These are phyloP conservation scores for Scopulariopsis brevicaulis DNA, from an alignment of 2,329 filamentous ascomycete species.

Conservation along the genomic window DNA sequence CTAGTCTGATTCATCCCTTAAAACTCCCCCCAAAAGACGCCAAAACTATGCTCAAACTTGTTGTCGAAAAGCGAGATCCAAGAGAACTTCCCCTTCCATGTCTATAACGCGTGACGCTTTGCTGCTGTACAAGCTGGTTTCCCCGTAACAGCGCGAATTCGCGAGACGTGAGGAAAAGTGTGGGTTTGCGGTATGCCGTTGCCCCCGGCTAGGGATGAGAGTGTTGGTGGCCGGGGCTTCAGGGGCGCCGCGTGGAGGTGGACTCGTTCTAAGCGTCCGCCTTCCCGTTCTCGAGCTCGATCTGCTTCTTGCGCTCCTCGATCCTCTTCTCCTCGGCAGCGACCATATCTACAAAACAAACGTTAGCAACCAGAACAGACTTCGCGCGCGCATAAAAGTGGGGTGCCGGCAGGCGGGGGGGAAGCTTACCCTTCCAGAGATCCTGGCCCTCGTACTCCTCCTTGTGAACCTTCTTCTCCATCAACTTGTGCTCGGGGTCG, in stretches of 20 bases:
- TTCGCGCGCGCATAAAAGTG: not conserved
- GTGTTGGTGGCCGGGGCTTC: not conserved
- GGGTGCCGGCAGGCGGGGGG: not conserved
- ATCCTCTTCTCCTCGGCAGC: conserved; percentile 61
- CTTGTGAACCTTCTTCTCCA: conserved; percentile 81
- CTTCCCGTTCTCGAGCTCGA: not conserved
- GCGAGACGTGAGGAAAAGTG: no score
- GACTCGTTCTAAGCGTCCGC: not conserved
- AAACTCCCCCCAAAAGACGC: not conserved
- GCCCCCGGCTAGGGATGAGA: no score
- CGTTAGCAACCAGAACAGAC: conserved; percentile 7
- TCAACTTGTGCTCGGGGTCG: conserved; percentile 71
- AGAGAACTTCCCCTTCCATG: not conserved
- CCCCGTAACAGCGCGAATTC: not conserved
- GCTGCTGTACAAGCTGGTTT: not conserved
- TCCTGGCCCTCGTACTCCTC: conserved; percentile 83
- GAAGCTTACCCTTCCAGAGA: conserved; percentile 69
- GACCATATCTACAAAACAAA: conserved; percentile 57
- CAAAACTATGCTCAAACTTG: not conserved
- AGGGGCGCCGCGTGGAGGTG: not conserved
- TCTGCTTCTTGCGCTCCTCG: conserved; percentile 22
- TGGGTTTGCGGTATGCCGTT: no score
- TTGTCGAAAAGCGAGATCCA: not conserved
- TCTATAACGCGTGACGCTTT: not conserved
- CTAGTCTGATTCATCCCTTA: not conserved